Evolutionary conservation across 2,329 filamentous ascomycete genomes (phyloP), one percentile per base, ranked within the genome.

Genomic region (Fonsecaea multimorphosa): DNA sequence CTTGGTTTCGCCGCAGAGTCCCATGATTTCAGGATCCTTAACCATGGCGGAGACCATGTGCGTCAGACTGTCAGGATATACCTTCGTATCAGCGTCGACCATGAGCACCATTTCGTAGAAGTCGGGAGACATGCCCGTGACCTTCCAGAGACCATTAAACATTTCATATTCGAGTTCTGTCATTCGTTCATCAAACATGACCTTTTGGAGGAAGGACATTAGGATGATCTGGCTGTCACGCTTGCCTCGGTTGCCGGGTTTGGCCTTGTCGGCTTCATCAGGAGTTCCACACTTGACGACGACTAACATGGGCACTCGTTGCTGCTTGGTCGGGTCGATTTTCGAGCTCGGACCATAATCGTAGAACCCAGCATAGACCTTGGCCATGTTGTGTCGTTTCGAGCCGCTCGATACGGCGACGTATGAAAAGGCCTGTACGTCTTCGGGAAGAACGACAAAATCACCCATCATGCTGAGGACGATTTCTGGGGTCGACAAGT

Each of bases 161-260:
- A 99, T 98, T 77, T 99, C 95, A 75, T 93, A 99, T 78, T 99
- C 95, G 59, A 99, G 89, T 78, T 99, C 94, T 19, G 96, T 99
- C 95, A 99, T 99, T 68, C 95, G 91, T 81, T 99, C 96, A 77
- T 99, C 95, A 74, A 99, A 99, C 95, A 99, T 99, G 76, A 99
- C 95, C 82, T 99, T 99, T 77, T 99, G 95, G 72, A 99, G 82
- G 85, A 99, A 99, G 4, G 93, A 97, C 95, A 99, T 99, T 71
- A 99, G 85, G 73, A 99, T 95, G 75, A 99, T 97, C 79, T 99
- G 95, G 82, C 92, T 97, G 84, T 99, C 95, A 77, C 95, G 92
- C 85, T 99, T 99, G 79, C 95, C 96, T 80, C 95, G 88, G 80
- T 99, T 99, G 73, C 95, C 95, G 12, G 96, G 92, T 80, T 99